Evolutionary conservation across 1,139 yeast species (phyloP), one percentile per base, ranked within the genome.

Genomic region (Hyphopichia burtonii): DNA sequence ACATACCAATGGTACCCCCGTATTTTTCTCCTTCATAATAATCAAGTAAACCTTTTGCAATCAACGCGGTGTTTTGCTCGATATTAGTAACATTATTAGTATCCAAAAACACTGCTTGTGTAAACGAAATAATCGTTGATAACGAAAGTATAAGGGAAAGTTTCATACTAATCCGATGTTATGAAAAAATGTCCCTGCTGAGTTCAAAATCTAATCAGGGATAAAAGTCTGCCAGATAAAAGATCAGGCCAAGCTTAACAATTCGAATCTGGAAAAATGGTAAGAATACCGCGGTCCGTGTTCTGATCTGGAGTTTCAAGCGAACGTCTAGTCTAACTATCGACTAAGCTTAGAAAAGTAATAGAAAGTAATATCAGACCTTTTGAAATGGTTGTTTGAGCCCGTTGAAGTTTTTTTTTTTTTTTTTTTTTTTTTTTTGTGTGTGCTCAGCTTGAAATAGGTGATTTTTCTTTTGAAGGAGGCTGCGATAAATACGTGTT

Each of bases 1-100:
- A 88, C 84, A 81, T 78, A 30, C 96, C 96, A 22, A 86, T 76
- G 10, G 84, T 77, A 31, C 90, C 86, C 34, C 96, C 96, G 42
- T 71, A 65, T 27, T 69, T 61, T 37, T 66, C 54, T 15, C 93
- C 93, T 28, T 75, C 78, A 59, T 87, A 86, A 60, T 88, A 88
- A 61, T 82, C 81, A 68, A 87, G 68, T 40, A 83, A 71, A 48
- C 95, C 95, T 27, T 73, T 61, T 9, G 79, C 79, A 14, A 86
- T 68, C 19, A 76, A 62, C 3, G 79, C 71, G 14, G 86, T 79
- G n/a, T 81, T 87, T 37, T 65, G 56, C 46, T 65, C 55, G 42
- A 73, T 58, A 41, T 65, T 65, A 38, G 71, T 63, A 34, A 59
- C 58, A 49, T 66, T 66, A 49, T 66, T 66, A 15, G 72, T 64